Conservation (phyloP, 2,329 filamentous ascomycete species). For the Huntiella savannae region DNA sequence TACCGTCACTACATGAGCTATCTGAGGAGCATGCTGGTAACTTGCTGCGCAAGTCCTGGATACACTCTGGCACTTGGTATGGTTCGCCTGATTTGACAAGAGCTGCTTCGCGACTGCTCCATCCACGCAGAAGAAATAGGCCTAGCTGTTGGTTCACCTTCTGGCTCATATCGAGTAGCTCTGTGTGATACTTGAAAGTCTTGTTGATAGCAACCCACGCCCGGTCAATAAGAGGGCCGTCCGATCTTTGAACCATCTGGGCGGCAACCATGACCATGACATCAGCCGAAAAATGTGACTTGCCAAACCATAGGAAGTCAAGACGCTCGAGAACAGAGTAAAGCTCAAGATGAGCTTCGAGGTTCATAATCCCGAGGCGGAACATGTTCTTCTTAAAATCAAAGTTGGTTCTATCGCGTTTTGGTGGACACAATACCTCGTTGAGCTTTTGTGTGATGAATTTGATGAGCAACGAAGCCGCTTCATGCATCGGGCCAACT, state of each 20-base stretch:
- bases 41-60: slow-evolving; percentile 25
- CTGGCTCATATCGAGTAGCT: slow-evolving; percentile 29
- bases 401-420: slow-evolving; percentile 28
- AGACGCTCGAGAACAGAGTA: slow-evolving; percentile 24
- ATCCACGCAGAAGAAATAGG: slow-evolving; percentile 15
- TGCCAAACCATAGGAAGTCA: slow-evolving; percentile 37
- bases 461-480: slow-evolving; percentile 28
- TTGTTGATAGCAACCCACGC: slow-evolving; percentile 30
- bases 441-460: slow-evolving; percentile 31
- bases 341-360: slow-evolving; percentile 27
- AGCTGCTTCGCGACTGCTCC: slow-evolving; percentile 29
- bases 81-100: slow-evolving; percentile 20
- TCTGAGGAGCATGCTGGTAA: slow-evolving; percentile 21
- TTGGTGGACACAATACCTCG: slow-evolving; percentile 27
- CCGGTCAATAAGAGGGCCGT: slow-evolving; percentile 31
- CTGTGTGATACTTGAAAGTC: slow-evolving; percentile 29
- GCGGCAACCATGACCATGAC: slow-evolving; percentile 35
- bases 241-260: slow-evolving; percentile 30
- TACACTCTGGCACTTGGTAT: slow-evolving; percentile 26
- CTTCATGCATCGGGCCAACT: slow-evolving; percentile 32
- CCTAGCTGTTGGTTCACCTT: slow-evolving; percentile 19
- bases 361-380: slow-evolving; percentile 30
- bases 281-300: slow-evolving; percentile 35
- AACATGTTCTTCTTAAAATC: slow-evolving; percentile 34
- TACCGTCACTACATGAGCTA: slow-evolving; percentile 14